A percentile compares a stretch with the other conserved stretches of the same genome.
phyloP scores from a whole-genome alignment of 768 basidiomycete species.

The Suillus decipiens region DNA sequence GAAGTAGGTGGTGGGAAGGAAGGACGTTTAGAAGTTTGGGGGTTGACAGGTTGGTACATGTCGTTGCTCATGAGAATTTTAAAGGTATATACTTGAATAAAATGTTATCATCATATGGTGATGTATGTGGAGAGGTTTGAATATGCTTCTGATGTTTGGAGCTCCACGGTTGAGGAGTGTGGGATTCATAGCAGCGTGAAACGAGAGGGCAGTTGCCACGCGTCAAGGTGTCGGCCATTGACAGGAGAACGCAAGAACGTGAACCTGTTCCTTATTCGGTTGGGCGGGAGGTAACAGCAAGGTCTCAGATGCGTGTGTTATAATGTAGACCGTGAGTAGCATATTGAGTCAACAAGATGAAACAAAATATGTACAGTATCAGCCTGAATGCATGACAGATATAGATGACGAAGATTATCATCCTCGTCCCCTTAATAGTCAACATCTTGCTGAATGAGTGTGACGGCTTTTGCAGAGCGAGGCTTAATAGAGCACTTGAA shows the following conservation, averaged over 20 bases:
- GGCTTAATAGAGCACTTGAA: constrained; percentile 63
- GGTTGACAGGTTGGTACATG: constrained; percentile 84
- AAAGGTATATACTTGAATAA: constrained; percentile 37
- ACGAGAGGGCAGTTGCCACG: neutral
- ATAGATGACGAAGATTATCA: neutral
- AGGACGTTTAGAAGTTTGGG: constrained; percentile 73
- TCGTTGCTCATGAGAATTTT: constrained; percentile 59
- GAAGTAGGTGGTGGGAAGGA: neutral
- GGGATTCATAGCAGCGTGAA: neutral
- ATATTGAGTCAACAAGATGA: neutral
- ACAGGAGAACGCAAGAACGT: neutral
- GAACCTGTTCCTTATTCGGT: neutral
- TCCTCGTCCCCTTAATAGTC: constrained; percentile 7
- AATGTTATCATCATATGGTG: constrained; percentile 11
- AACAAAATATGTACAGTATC: neutral
- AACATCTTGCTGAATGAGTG: constrained; percentile 52
- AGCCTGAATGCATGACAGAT: neutral
- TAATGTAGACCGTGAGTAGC: neutral
- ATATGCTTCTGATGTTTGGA: neutral
- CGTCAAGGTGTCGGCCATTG: neutral
- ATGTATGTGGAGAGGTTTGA: neutral
- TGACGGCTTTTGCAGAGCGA: constrained; percentile 57
- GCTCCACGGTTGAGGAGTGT: neutral
- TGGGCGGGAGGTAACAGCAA: neutral
- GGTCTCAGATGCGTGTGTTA: neutral